Base-by-base conservation (phyloP, 2,329 filamentous ascomycete species). In the Ilyonectria sp. region DNA sequence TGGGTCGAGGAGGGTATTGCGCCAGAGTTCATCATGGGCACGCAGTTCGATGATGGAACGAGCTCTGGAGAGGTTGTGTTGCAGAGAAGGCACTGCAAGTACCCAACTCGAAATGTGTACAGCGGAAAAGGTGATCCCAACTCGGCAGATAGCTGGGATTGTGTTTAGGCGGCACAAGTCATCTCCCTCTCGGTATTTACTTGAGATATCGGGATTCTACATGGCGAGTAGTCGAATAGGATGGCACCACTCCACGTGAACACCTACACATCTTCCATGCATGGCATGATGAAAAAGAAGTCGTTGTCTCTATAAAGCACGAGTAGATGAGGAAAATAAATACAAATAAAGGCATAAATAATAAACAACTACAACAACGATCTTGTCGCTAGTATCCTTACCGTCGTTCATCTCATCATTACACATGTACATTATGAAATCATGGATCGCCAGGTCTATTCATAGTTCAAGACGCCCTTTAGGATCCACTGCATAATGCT, bases 401-500 rank as follows among this genome's bases (percentile, higher is more conserved):
- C 29, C n/a, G 10, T 44, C 47, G 19, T 62, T 62, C 50, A 62
- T 69, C 53, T 65, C 58, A n/a, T 66, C 59, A 60, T 69, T 60
- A 60, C 63, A 66, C 54, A 54, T 57, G 53, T 52, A 43, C 4
- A 40, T 13, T 31, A 43, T 21, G 4, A 31, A 31, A 26, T 21
- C 44, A 26, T 21, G 21, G 29, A 50, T 15, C 33, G 6, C 6
- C 4, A 17, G 3, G 17, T 15, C 69, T 66, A 78, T 1, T 68
- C 74, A 54, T 86, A 86, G 58, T 86, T 86, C 35, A 87, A 79
- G 15, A 87, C 86, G 15, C 80, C 82, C 62, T 86, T 87, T n/a
- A 89, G 77, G 43, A 95, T 87, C 94, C 94, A 97, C 73, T 87
- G 55, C 17, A 26, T 13, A 2, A 10, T 26, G 6, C 10, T 19